Conservation (phyloP, 2,329 filamentous ascomycete species). For the Penicillium janthinellum region DNA sequence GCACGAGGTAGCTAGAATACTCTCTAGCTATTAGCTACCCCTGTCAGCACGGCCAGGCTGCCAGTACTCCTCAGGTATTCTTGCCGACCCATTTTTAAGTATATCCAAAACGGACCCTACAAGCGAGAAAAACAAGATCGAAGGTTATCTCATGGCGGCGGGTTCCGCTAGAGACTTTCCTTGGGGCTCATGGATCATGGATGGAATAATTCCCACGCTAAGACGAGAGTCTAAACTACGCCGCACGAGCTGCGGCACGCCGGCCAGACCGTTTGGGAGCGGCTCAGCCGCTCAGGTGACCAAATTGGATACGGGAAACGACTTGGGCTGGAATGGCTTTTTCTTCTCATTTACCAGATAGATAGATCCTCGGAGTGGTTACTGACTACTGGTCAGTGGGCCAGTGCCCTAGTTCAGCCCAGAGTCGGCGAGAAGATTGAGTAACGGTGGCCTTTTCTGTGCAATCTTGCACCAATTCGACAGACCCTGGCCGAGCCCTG, state of each 20-base stretch:
- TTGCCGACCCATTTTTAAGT: background rate
- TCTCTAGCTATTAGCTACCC: background rate
- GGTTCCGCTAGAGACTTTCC: conserved; percentile 17
- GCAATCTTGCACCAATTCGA: background rate
- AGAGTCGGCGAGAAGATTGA: background rate
- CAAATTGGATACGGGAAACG: background rate
- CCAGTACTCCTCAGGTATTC: too few relatives aligned
- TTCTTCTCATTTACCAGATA: background rate
- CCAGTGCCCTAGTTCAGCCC: background rate
- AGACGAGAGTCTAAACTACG: background rate
- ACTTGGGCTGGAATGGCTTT: background rate
- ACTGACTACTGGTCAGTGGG: too few relatives aligned
- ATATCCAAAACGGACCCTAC: background rate
- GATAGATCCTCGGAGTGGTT: too few relatives aligned
- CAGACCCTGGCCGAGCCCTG: background rate
- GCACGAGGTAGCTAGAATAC: background rate
- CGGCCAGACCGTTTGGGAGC: conserved; percentile 18
- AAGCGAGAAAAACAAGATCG: background rate
- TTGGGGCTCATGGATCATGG: background rate
- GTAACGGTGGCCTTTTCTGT: background rate
- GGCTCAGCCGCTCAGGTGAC: conserved; percentile 19
- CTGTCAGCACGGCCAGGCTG: background rate
- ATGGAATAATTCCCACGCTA: background rate
- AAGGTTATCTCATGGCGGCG: background rate
- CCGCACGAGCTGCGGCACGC: conserved; percentile 8